Evolutionary conservation across 2,329 filamentous ascomycete genomes (phyloP).

Genomic region (Aspergillus terreus): DNA sequence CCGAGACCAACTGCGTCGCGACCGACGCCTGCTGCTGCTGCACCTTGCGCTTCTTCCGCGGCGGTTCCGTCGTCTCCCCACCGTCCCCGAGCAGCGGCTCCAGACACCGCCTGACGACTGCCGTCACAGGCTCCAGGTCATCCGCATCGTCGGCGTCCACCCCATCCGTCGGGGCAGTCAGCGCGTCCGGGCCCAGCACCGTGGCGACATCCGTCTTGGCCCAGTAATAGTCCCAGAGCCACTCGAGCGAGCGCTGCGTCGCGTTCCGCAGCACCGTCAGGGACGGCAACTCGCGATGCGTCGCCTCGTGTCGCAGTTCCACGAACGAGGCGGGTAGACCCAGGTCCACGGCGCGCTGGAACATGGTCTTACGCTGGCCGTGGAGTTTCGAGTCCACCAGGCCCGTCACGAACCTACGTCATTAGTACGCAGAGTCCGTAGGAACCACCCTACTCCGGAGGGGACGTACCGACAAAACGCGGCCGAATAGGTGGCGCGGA

Average conservation of each 20-base stretch:
- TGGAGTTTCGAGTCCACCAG: slow-evolving; percentile 43
- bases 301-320: slow-evolving; percentile 83
- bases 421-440: too few relatives aligned
- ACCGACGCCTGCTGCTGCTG: slow-evolving; percentile 18
- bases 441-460: too few relatives aligned
- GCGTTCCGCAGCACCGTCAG: slow-evolving; percentile 69
- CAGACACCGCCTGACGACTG: slow-evolving; percentile 17
- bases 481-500: slow-evolving; percentile 43
- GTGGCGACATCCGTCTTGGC: slow-evolving; percentile 40
- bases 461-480: slow-evolving; percentile 42
- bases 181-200: slow-evolving; percentile 1
- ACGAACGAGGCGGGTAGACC: slow-evolving; percentile 67
- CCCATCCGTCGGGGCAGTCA: not conserved
- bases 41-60: slow-evolving; percentile 28
- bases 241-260: slow-evolving; percentile 66
- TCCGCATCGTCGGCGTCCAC: slow-evolving; percentile 3
- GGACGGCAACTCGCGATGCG: slow-evolving; percentile 80
- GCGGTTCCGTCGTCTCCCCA: slow-evolving; percentile 9
- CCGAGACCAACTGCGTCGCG: slow-evolving; percentile 23
- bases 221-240: slow-evolving; percentile 94
- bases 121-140: slow-evolving; percentile 14
- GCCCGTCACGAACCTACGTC: slow-evolving; percentile 38
- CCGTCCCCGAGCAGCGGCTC: slow-evolving; percentile 12
- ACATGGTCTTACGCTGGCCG: slow-evolving; percentile 43
- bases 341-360: slow-evolving; percentile 39